Evolutionary conservation across 2,329 filamentous ascomycete genomes (phyloP), one percentile per base, ranked within the genome.

Genomic region (Furcasterigmium furcatum): DNA sequence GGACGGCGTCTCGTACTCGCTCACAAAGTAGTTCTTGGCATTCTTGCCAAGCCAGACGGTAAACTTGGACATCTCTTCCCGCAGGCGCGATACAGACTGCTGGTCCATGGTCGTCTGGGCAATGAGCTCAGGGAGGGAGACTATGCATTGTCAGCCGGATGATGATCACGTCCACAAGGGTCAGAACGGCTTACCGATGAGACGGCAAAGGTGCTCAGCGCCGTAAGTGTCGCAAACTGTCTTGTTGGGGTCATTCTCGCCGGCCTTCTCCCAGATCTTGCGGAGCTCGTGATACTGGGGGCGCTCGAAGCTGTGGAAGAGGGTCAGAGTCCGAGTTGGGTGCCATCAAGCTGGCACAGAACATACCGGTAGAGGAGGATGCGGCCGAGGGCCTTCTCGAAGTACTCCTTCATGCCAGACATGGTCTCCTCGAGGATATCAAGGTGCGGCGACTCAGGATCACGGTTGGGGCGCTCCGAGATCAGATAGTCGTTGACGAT

Each of bases 101-200:
- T 86, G 77, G 60, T 97, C 94, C 91, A 99, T 96, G 68, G 97
- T 97, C 43, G 94, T 99, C 64, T 99, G 94, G 4, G 91, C 91
- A 51, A 97, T 84, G 34, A 97, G 82, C 62, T 99, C 94, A 1
- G 94, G 92, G 56, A 97, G 83, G 1, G 87, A 87, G 4, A 95
- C 92, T 96, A 21, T 6, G 12, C n/a, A 38, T 41, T 50, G 45
- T 41, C 27, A 9, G n/a, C 44, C 34, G 10, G 39, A 41, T 53
- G 46, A 58, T 53, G 22, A 19, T n/a, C n/a, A n/a, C n/a, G n/a
- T n/a, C n/a, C n/a, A n/a, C n/a, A n/a, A n/a, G n/a, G 42, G 4
- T 18, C 8, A 18, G 19, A 14, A 34, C 36, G 25, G 68, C 79
- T 55, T 79, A 96, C 92, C 90, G 34, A 99, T 84, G 18, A 99